Base-by-base conservation (phyloP, 768 basidiomycete species). In the Termitomyces sp. region DNA sequence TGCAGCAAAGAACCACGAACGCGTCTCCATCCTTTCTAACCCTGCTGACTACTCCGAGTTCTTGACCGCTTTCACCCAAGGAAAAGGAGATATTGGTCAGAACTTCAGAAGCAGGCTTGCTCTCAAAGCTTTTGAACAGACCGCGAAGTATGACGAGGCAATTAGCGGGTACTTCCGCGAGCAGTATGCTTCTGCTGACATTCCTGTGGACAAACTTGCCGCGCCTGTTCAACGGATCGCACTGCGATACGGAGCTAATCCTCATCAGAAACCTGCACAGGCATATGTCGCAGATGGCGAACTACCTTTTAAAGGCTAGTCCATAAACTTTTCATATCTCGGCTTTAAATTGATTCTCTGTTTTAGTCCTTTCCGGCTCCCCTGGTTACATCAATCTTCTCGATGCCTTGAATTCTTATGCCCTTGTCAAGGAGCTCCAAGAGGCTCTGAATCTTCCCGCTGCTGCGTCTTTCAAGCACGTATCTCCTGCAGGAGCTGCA, bases 381-480 rank as follows among this genome's bases (percentile, higher is more conserved):
- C 97, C 97, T 10, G 97, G 97, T 24, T 98, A 98, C 72, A 98
- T 99, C 77, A 99, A 99, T 77, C 84, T 98, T 7, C 80, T 99
- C 53, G 97, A 98, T 67, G 97, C 95, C 1, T 83, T 99, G 65
- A 98, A 98, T 75, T 96, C 96, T 3, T 99, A 90, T 67, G 95
- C 92, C 1, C 83, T 99, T 41, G 97, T 99, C 56, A 91, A 88
- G 66, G 97, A 99, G 70, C 83, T 99, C 3, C 86, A 92, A 47
- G 90, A 85, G 57, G 92, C 92, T 0, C 83, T 98, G 56, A 73
- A 78, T 36, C 84, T 98, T 47, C 95, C 97, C 18, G 97, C 97
- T 14, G 96, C 97, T 13, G 96, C 97, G 0, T 98, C 95, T 0
- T 99, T 98, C 86, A 99, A 99, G 76, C 97, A 99, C 68, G 97